These are phyloP conservation scores for Apiotrichum laibachii DNA, from an alignment of 1,284 basidiomycete species.

Conservation along the genomic window DNA sequence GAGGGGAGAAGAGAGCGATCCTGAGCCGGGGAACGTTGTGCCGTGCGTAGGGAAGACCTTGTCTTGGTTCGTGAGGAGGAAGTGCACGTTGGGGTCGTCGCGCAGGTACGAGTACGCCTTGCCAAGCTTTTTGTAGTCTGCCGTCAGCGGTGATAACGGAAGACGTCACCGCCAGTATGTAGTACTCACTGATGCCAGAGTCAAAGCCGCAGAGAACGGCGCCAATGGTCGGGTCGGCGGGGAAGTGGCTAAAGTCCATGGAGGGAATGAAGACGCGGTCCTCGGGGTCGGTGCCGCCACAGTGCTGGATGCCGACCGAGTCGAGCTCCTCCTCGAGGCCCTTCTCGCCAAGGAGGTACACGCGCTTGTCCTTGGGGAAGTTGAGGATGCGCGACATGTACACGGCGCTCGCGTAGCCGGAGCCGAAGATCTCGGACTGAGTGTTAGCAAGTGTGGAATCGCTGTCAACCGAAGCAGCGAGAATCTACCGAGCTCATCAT, in stretches of 20 bases:
- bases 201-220: conserved; percentile 88
- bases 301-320: conserved; percentile 72
- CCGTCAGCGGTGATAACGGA: conserved; percentile 7
- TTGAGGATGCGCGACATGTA: conserved; percentile 87
- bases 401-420: conserved; percentile 88
- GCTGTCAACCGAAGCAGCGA: too few species aligned
- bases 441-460: background rate
- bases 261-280: conserved; percentile 75
- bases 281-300: conserved; percentile 79
- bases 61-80: conserved; percentile 92
- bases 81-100: conserved; percentile 72
- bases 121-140: conserved; percentile 87
- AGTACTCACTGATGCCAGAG: conserved; percentile 44
- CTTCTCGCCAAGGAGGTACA: conserved; percentile 90
- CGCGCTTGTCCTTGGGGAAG: conserved; percentile 85
- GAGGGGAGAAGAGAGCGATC: conserved; percentile 78
- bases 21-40: conserved; percentile 72
- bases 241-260: conserved; percentile 65
- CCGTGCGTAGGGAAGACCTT: conserved; percentile 78
- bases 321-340: conserved; percentile 90
- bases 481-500: too few species aligned
- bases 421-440: conserved; percentile 93
- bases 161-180: background rate
- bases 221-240: conserved; percentile 72
- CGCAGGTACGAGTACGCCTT: conserved; percentile 90